Base-by-base conservation (phyloP, 2,329 filamentous ascomycete genomes). In the Aspergillus aculeatus region DNA sequence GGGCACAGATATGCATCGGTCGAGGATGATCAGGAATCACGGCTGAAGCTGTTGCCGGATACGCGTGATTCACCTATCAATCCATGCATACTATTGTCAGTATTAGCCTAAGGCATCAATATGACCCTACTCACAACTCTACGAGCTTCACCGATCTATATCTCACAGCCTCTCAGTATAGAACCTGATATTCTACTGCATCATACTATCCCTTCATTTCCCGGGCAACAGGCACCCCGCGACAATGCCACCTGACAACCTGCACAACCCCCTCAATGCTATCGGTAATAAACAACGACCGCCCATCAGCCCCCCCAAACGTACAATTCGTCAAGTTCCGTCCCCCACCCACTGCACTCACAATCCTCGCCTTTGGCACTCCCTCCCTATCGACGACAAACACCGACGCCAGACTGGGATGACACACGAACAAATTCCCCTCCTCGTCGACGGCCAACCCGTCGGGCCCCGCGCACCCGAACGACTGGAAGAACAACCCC, bases 251-350 rank as follows among this genome's bases (percentile, higher is more conserved):
- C 19, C 16, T 56, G 6, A 66, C 60, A 55, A 6, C 56, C 55
- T 66, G 62, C 14, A 67, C 50, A 4, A 49, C 64, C 64, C 4
- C 76, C 76, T 78, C 73, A 10, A 78, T 55, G 24, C 76, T 78
- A 59, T 78, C 75, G 3, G 75, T 79, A 12, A 78, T 78, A 26
- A 70, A 77, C n/a, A 78, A 51, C 0, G 74, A 77, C 62, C 73
- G 74, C 10, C 73, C 71, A 41, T 76, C 73, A 1, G 58, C 38
- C 1, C 76, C 75, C 0, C 76, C 77, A 59, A 78, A 79, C n/a
- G 75, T 78, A 29, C 76, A 79, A 29, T 77, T 79, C 0, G 76
- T 79, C 26, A 77, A 24, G 50, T 78, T 77, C 16, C 73, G 73
- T 0, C 76, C 75, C 0, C 56, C 51, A 4, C 50, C 62, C 0